Evolutionary conservation across 108 stramenopile genomes (phyloP).

Genomic region (Fistulifera pelliculosa): DNA sequence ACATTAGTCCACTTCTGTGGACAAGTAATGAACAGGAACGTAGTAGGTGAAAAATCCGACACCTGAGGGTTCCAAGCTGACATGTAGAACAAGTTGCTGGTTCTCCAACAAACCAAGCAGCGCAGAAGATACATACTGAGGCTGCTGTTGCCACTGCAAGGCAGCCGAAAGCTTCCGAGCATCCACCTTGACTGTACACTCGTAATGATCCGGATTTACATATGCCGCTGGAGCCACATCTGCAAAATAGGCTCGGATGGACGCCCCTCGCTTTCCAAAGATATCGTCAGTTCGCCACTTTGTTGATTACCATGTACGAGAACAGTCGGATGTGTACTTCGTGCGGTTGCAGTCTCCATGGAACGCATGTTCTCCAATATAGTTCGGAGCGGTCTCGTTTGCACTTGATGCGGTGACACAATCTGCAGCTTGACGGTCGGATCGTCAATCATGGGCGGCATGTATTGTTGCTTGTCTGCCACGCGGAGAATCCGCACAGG

Average conservation of each 20-base stretch:
- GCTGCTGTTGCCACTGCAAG: slow-evolving; percentile 70
- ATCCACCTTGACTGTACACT: slow-evolving; percentile 75
- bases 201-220: slow-evolving; percentile 2
- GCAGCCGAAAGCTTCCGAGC: slow-evolving; percentile 58
- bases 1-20: slow-evolving; percentile 3
- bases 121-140: slow-evolving; percentile 47
- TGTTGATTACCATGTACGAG: slow-evolving; percentile 20
- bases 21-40: slow-evolving; percentile 66
- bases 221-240: slow-evolving; percentile 18
- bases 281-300: slow-evolving; percentile 33
- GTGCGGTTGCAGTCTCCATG: slow-evolving; percentile 18
- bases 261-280: slow-evolving; percentile 35
- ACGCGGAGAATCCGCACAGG: slow-evolving; percentile 67
- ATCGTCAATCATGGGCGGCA: slow-evolving; percentile 61
- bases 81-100: slow-evolving; percentile 79
- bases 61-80: slow-evolving; percentile 48
- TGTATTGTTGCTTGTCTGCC: slow-evolving; percentile 68
- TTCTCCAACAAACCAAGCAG: slow-evolving; percentile 73
- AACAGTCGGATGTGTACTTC: too few species aligned
- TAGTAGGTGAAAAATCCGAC: slow-evolving; percentile 81
- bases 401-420: slow-evolving; percentile 18
- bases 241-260: slow-evolving; percentile 41
- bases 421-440: slow-evolving; percentile 72
- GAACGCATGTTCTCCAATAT: slow-evolving; percentile 66
- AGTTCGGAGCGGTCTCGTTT: slow-evolving; percentile 39